Conservation (phyloP, 306 rosid genomes). For the Sindora glabra region DNA sequence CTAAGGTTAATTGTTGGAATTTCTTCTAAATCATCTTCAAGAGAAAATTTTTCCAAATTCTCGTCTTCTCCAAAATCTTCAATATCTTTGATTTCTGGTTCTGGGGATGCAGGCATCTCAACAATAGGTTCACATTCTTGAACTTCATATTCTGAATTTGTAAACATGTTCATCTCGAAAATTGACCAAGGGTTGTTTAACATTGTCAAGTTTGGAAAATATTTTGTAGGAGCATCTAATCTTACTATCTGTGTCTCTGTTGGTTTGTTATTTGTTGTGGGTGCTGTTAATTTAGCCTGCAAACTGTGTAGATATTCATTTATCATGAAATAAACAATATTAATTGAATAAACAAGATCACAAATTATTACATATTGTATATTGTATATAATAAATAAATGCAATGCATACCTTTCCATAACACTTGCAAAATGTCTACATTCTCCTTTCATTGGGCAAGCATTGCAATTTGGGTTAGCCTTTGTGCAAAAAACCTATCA, state of each 20-base stretch:
- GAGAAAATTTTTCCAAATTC: slow-evolving; percentile 27
- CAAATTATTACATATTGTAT: too few relatives aligned
- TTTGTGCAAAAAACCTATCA: slow-evolving; percentile 66
- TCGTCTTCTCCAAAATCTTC: slow-evolving; percentile 30
- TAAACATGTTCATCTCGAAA: background rate
- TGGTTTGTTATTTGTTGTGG: background rate
- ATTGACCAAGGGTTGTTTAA: background rate
- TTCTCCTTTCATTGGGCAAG: slow-evolving; percentile 54
- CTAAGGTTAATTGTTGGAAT: slow-evolving; percentile 10
- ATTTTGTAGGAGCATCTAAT: background rate
- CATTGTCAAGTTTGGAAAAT: background rate
- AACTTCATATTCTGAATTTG: background rate
- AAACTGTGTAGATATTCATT: too few relatives aligned
- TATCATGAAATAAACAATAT: too few relatives aligned
- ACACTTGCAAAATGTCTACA: slow-evolving; percentile 55
- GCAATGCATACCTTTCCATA: slow-evolving; percentile 39
- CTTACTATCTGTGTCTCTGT: background rate
- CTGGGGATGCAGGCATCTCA: slow-evolving; percentile 43
- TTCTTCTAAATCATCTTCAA: slow-evolving; percentile 5
- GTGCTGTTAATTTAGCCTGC: too few relatives aligned
- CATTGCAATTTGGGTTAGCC: slow-evolving; percentile 49
- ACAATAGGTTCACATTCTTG: slow-evolving; percentile 37
- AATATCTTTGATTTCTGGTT: slow-evolving; percentile 3
- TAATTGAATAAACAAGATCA: too few relatives aligned
- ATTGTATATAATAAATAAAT: background rate